Evolutionary conservation across 2,329 filamentous ascomycete genomes (phyloP), one percentile per base, ranked within the genome.

Genomic region (Neocatenulostroma microsporum): DNA sequence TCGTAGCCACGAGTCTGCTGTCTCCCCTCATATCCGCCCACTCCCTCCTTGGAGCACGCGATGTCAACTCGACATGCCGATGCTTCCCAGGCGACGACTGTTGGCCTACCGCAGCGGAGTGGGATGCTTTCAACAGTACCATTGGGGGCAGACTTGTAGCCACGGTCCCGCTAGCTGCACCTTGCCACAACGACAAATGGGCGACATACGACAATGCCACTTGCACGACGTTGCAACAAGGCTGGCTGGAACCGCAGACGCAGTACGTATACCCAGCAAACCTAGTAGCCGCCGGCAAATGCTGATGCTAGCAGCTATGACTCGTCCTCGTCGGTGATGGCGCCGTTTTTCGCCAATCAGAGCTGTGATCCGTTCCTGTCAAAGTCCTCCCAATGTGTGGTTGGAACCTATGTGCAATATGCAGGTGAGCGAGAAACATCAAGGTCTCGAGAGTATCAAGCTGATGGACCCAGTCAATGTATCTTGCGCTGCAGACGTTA

Each of bases 51-150:
- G n/a, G n/a, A n/a, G n/a, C n/a, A n/a, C n/a, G n/a, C n/a, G n/a
- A n/a, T n/a, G n/a, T n/a, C n/a, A n/a, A n/a, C n/a, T n/a, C n/a
- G n/a, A n/a, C 18, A 19, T 74, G 70, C 51, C 62, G 64, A 13
- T 73, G 65, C 53, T 62, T 70, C 25, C 74, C 75, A 1, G 67
- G 66, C 12, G 70, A 78, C 38, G n/a, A 44, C 1, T 67, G 63
- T 49, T 81, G 76, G 74, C 76, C 76, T 0, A 55, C 57, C 0
- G 15, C 45, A 1, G 30, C 47, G 1, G 53, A 56, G 4, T 80
- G 76, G 75, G 46, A 57, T 5, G 37, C 48, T 0, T 65, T 80
- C 34, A 77, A 80, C 47, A 36, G 51, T 11, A 67, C 73, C 1
- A 58, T 78, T 2, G 57, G 60, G 15, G 73, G 72, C 1, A 61